A percentile compares a stretch with the other conserved stretches of the same genome.
These are phyloP conservation scores for Russula virescens DNA, from an alignment of 768 basidiomycete genomes.

Conservation along the genomic window DNA sequence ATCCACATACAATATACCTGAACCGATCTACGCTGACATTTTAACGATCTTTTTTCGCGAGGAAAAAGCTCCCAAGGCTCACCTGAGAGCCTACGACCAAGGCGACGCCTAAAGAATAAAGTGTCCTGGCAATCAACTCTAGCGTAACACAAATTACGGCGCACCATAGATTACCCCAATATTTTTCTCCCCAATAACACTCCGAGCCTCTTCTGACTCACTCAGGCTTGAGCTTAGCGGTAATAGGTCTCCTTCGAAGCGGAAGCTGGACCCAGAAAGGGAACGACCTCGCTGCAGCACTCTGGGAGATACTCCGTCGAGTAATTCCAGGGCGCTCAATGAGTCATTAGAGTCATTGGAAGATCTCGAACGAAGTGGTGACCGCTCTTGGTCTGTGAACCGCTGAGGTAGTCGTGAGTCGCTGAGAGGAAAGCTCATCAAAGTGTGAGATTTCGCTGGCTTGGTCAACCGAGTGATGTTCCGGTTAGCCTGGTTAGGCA, in stretches of 20 bases:
- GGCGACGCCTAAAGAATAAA: slow-evolving; percentile 57
- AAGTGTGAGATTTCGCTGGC: background rate
- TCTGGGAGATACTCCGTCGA: slow-evolving; percentile 47
- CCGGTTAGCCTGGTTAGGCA: background rate
- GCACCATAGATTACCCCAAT: slow-evolving; percentile 72
- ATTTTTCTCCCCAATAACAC: slow-evolving; percentile 57
- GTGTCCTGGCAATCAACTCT: background rate
- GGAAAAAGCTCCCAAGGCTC: slow-evolving; percentile 18
- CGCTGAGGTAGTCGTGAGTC: slow-evolving; percentile 5
- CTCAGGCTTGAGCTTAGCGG: slow-evolving; percentile 74
- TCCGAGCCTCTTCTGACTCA: slow-evolving; percentile 50
- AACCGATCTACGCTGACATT: slow-evolving; percentile 57
- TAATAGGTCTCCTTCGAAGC: slow-evolving; percentile 71
- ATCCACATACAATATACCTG: slow-evolving; percentile 74
- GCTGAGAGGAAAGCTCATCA: slow-evolving; percentile 37
- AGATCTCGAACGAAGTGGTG: slow-evolving; percentile 32
- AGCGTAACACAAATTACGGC: background rate
- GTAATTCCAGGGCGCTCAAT: slow-evolving; percentile 71
- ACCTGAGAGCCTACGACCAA: slow-evolving; percentile 81
- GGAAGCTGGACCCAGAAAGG: slow-evolving; percentile 69
- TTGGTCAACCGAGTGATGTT: background rate
- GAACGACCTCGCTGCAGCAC: slow-evolving; percentile 33
- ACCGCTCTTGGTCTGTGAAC: slow-evolving; percentile 1
- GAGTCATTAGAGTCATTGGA: slow-evolving; percentile 66
- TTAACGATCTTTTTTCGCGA: slow-evolving; percentile 3